phyloP scores from a whole-genome alignment of 148 eudicot species.

The Rhododendron kiyosumense region DNA sequence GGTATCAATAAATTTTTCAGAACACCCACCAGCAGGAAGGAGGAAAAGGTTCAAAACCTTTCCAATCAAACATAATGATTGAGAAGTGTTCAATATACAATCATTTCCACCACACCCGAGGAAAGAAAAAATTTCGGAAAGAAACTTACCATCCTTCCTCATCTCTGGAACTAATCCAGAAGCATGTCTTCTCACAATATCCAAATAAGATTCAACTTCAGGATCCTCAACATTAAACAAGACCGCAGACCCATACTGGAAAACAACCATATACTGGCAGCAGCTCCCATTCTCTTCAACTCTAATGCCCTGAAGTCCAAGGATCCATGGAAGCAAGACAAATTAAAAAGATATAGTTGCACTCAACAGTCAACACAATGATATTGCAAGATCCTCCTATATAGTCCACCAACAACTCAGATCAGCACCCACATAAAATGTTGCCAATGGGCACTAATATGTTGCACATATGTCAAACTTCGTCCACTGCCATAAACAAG shows the following conservation, averaged over 20 bases:
- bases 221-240: slow-evolving; percentile 78
- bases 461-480: background rate
- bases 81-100: background rate
- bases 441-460: background rate
- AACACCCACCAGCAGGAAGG: background rate
- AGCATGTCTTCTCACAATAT: slow-evolving; percentile 71
- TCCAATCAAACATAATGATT: background rate
- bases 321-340: slow-evolving; percentile 1
- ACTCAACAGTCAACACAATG: background rate
- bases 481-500: background rate
- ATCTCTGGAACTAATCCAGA: slow-evolving; percentile 75
- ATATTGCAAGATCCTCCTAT: background rate
- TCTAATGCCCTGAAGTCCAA: slow-evolving; percentile 46
- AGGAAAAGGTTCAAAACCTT: background rate
- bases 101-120: background rate
- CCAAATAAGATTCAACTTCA: slow-evolving; percentile 72
- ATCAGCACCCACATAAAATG: background rate
- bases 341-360: background rate
- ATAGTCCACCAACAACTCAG: background rate
- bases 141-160: slow-evolving; percentile 72
- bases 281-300: slow-evolving; percentile 25
- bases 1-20: background rate
- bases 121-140: background rate
- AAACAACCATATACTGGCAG: slow-evolving; percentile 75
- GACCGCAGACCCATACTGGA: slow-evolving; percentile 87